Evolutionary conservation across 148 eudicot species (phyloP).

Genomic region (Agrostemma githago): DNA sequence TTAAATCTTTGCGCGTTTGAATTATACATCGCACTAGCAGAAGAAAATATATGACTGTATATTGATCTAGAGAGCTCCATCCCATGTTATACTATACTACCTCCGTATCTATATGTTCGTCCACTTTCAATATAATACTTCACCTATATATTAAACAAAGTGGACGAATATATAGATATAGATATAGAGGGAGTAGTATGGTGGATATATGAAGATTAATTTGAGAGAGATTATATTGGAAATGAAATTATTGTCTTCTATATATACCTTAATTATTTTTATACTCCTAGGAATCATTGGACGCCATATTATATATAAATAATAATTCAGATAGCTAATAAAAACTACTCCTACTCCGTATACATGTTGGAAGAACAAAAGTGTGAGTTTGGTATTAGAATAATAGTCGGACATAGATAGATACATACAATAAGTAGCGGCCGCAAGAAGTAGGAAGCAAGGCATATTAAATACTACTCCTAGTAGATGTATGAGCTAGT

Average conservation of each 20-base stretch:
- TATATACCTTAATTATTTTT: background rate
- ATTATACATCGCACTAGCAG: too few relatives aligned
- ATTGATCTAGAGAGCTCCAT: too few relatives aligned
- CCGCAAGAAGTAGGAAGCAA: background rate
- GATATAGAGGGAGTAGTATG: too few relatives aligned
- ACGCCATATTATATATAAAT: background rate
- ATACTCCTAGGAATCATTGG: background rate
- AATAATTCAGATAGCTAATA: background rate
- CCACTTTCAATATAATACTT: too few relatives aligned
- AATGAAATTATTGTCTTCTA: background rate
- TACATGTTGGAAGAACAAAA: slow-evolving; percentile 5
- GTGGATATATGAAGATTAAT: background rate
- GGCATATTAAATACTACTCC: background rate
- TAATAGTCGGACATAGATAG: background rate
- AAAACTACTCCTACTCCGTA: background rate
- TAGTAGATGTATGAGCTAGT: too few relatives aligned
- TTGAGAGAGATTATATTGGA: background rate
- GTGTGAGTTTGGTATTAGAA: background rate
- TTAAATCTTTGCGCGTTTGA: too few relatives aligned
- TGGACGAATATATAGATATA: too few relatives aligned
- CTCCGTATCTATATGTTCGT: too few relatives aligned
- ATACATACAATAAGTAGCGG: too few relatives aligned
- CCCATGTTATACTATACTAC: too few relatives aligned
- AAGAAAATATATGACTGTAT: too few relatives aligned
- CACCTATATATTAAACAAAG: too few relatives aligned